Evolutionary conservation across 768 basidiomycete genomes (phyloP).

Genomic region (Coprinopsis cinerea): DNA sequence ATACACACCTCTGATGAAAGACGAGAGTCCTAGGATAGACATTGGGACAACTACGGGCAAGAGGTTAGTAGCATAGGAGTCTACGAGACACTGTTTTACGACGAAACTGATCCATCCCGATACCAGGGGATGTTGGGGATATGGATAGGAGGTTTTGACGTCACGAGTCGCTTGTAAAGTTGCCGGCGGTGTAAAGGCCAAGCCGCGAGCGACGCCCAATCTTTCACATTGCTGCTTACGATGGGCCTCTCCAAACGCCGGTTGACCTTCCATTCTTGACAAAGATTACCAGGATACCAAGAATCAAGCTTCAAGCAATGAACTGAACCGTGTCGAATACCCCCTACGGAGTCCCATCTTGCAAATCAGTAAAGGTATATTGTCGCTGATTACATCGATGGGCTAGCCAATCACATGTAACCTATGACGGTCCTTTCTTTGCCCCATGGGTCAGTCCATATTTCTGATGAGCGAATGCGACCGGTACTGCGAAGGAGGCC

Average conservation of each 20-base stretch:
- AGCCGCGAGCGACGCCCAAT: no score
- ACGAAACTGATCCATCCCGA: background rate
- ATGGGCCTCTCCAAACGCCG: no score
- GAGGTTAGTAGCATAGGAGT: background rate
- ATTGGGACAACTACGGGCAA: background rate
- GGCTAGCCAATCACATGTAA: conserved; percentile 27
- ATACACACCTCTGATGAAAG: background rate
- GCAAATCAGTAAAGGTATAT: conserved; percentile 14
- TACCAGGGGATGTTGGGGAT: background rate
- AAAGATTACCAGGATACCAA: no score
- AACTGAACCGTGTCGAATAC: background rate
- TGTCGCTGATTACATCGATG: background rate
- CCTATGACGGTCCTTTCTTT: conserved; percentile 67
- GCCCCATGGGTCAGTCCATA: conserved; percentile 82
- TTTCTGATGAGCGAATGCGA: conserved; percentile 43
- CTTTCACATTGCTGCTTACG: no score
- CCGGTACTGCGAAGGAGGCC: conserved; percentile 48
- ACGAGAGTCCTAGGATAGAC: background rate
- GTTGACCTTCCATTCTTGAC: no score
- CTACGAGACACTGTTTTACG: background rate
- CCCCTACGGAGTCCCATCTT: conserved; percentile 6
- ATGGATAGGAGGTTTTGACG: background rate
- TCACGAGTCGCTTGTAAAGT: background rate
- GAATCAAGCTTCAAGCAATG: no score
- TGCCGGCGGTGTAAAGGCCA: background rate